phyloP scores from a whole-genome alignment of 768 basidiomycete species.

The Cubamyces sp. region DNA sequence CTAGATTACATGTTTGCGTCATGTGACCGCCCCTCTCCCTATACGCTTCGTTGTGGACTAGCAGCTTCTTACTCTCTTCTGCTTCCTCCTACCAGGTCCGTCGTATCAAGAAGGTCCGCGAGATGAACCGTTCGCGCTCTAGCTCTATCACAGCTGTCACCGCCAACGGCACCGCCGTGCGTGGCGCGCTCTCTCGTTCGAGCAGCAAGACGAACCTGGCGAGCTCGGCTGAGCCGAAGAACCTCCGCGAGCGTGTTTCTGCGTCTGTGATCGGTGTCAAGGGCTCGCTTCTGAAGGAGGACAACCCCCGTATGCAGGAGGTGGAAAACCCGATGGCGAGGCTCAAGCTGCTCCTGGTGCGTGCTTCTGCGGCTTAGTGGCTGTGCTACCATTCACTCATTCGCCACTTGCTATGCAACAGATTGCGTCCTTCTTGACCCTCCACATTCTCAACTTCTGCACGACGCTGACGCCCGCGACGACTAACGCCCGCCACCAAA shows the following conservation, averaged over 20 bases:
- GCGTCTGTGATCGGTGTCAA: conserved; percentile 49
- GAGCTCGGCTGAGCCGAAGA: conserved; percentile 24
- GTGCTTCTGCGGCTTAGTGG: conserved; percentile 31
- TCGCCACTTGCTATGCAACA: conserved; percentile 30
- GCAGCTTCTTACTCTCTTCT: conserved; percentile 2
- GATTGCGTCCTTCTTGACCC: conserved; percentile 88
- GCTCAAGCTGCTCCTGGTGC: conserved; percentile 84
- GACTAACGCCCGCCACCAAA: conserved; percentile 50
- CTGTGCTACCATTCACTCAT: conserved; percentile 7
- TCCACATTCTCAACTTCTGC: conserved; percentile 92
- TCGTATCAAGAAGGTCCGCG: conserved; percentile 67
- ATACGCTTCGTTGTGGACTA: background rate
- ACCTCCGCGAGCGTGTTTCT: conserved; percentile 35
- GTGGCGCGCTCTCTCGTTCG: conserved; percentile 33
- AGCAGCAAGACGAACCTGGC: conserved; percentile 14
- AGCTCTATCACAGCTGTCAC: conserved; percentile 29
- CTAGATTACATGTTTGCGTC: conserved; percentile 3
- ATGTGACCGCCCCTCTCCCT: conserved; percentile 1
- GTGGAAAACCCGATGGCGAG: conserved; percentile 83
- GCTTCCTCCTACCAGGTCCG: conserved; percentile 52
- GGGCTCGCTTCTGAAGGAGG: conserved; percentile 51
- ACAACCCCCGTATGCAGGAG: conserved; percentile 47
- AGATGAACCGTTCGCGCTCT: conserved; percentile 44
- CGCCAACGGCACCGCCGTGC: conserved; percentile 28
- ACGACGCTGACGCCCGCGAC: conserved; percentile 83